These are phyloP conservation scores for Suillus occidentalis DNA, from an alignment of 768 basidiomycete species.

Conservation along the genomic window DNA sequence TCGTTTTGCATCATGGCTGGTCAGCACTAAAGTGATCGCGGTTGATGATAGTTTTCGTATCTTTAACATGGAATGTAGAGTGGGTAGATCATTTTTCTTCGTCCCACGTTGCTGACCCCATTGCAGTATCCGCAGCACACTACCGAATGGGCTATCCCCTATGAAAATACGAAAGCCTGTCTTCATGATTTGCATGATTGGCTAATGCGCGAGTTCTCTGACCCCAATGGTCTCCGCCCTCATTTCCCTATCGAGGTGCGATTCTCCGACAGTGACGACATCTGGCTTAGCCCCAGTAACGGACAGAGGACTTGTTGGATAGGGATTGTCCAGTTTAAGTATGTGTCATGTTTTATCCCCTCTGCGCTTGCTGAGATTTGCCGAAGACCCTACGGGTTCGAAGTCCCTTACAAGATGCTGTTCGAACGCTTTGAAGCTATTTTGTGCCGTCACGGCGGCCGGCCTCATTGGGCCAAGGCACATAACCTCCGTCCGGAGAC, in stretches of 20 bases:
- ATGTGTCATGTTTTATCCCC: slow-evolving; percentile 29
- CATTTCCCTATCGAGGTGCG: slow-evolving; percentile 95
- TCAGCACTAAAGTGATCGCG: slow-evolving; percentile 50
- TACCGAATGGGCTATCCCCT: slow-evolving; percentile 92
- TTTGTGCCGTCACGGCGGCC: slow-evolving; percentile 65
- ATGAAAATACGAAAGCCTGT: slow-evolving; percentile 61
- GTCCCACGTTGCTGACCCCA: slow-evolving; percentile 12
- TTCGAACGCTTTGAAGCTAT: slow-evolving; percentile 79
- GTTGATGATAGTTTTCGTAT: slow-evolving; percentile 80
- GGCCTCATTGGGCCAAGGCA: slow-evolving; percentile 97
- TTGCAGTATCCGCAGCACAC: slow-evolving; percentile 87
- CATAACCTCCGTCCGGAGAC: slow-evolving; percentile 67
- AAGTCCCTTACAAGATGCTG: slow-evolving; percentile 76
- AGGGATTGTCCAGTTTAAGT: slow-evolving; percentile 98
- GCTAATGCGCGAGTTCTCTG: slow-evolving; percentile 63
- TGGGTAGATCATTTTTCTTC: slow-evolving; percentile 40
- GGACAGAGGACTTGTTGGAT: slow-evolving; percentile 86
- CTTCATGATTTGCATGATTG: slow-evolving; percentile 71
- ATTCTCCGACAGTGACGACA: slow-evolving; percentile 84
- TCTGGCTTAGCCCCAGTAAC: slow-evolving; percentile 90
- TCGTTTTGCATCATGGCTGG: slow-evolving; percentile 68
- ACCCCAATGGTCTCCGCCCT: slow-evolving; percentile 75
- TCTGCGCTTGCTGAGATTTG: slow-evolving; percentile 9
- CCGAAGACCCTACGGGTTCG: slow-evolving; percentile 78
- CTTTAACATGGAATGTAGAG: slow-evolving; percentile 93